Evolutionary conservation across 345 rosid genomes (phyloP).

Genomic region (Eucalyptus lansdowneana): DNA sequence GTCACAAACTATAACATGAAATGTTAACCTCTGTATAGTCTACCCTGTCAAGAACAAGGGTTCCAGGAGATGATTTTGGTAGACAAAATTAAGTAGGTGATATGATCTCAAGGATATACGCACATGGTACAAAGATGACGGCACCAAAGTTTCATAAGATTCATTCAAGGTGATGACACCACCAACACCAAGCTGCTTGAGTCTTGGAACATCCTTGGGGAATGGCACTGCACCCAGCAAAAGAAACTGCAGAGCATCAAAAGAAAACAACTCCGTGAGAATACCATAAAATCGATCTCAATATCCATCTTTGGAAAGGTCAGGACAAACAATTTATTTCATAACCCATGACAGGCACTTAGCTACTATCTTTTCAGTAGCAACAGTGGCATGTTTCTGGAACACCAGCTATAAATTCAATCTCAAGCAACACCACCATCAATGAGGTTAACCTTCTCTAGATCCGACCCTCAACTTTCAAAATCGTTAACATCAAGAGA

Average conservation of each 20-base stretch:
- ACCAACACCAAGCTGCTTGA: slow-evolving; percentile 67
- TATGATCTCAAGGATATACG: not conserved
- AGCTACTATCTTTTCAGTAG: not conserved
- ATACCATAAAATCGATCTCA: not conserved
- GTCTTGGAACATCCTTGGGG: slow-evolving; percentile 61
- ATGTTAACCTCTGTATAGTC: not conserved
- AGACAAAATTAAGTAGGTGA: not conserved
- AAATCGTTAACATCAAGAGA: not conserved
- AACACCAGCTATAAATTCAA: not conserved
- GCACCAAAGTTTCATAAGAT: slow-evolving; percentile 72
- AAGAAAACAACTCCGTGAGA: not conserved
- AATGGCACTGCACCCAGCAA: slow-evolving; percentile 88
- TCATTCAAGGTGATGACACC: slow-evolving; percentile 85
- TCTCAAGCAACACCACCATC: not conserved
- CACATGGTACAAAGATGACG: slow-evolving; percentile 60
- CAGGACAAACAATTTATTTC: not conserved
- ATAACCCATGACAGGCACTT: not conserved
- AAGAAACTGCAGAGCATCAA: slow-evolving; percentile 28
- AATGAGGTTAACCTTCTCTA: not conserved
- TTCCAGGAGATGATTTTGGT: not conserved
- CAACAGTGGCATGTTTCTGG: not conserved
- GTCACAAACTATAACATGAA: not conserved
- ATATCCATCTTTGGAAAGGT: not conserved
- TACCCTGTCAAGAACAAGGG: not conserved
- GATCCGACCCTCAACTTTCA: not conserved